These are phyloP conservation scores for Saccharomyces hybrid DNA, from an alignment of 1,139 yeast species.

Conservation along the genomic window DNA sequence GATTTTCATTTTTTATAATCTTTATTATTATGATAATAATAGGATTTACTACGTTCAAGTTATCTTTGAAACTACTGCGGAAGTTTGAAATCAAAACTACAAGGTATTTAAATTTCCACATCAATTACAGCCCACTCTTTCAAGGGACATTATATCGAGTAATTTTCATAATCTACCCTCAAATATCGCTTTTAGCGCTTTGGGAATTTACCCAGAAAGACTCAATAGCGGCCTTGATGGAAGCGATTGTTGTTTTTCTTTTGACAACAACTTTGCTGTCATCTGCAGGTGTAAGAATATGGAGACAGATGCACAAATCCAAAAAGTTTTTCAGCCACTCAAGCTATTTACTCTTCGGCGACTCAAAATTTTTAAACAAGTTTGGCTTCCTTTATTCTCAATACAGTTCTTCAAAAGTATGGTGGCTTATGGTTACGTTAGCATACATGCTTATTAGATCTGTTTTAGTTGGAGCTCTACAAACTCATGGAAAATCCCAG, in stretches of 20 bases:
- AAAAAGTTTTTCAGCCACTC: constrained; percentile 74
- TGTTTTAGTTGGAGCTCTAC: constrained; percentile 79
- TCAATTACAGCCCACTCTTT: constrained; percentile 68
- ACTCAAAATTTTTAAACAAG: constrained; percentile 68
- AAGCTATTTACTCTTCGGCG: constrained; percentile 85
- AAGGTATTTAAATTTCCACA: constrained; percentile 69
- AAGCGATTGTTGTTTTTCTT: constrained; percentile 63
- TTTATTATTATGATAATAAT: constrained; percentile 67
- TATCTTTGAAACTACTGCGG: constrained; percentile 61
- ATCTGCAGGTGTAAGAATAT: constrained; percentile 70
- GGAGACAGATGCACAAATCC: constrained; percentile 65
- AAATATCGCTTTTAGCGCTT: constrained; percentile 67
- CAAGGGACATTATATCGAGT: constrained; percentile 86
- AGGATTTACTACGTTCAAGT: constrained; percentile 61
- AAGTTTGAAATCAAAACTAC: constrained; percentile 47
- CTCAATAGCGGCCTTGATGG: constrained; percentile 76
- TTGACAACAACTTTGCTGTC: constrained; percentile 51
- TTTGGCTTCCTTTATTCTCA: constrained; percentile 93
- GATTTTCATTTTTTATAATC: constrained; percentile 73
- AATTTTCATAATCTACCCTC: constrained; percentile 77
- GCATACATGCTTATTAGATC: constrained; percentile 66
- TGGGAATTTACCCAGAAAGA: constrained; percentile 86
- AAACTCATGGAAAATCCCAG: constrained; percentile 69
- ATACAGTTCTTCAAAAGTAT: constrained; percentile 80
- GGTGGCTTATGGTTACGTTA: constrained; percentile 64